Conservation (phyloP, 768 basidiomycete species). For the Trametes villosa region DNA sequence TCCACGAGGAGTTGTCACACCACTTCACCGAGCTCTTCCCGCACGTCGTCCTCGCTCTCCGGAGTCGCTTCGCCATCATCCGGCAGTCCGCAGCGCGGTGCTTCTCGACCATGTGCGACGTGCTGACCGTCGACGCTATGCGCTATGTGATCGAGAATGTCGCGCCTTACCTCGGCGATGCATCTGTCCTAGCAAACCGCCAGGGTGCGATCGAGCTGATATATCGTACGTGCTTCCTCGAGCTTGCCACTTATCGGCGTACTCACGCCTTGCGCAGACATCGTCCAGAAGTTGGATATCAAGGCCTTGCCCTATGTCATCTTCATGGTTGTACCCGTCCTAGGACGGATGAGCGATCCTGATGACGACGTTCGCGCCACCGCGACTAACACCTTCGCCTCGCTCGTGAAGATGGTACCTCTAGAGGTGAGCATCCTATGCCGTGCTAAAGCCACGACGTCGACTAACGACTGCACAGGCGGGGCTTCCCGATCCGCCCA, state of each 20-base stretch:
- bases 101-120: constrained; percentile 85
- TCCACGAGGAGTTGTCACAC: constrained; percentile 71
- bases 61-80: constrained; percentile 87
- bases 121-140: constrained; percentile 88
- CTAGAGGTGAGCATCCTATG: constrained; percentile 69
- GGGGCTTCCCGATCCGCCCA: constrained; percentile 94
- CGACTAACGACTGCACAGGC: constrained; percentile 53
- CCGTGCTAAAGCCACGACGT: background rate
- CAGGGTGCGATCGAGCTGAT: constrained; percentile 92
- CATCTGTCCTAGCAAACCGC: constrained; percentile 70
- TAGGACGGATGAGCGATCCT: constrained; percentile 96
- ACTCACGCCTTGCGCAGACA: constrained; percentile 55
- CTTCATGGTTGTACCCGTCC: constrained; percentile 93
- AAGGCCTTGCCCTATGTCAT: constrained; percentile 96
- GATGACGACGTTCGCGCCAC: constrained; percentile 91
- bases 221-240: constrained; percentile 68
- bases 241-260: background rate
- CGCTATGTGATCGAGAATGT: constrained; percentile 84
- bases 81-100: constrained; percentile 86
- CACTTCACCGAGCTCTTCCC: constrained; percentile 78
- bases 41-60: constrained; percentile 73
- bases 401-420: constrained; percentile 97
- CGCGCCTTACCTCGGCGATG: constrained; percentile 82
- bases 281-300: constrained; percentile 89
- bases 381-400: constrained; percentile 97